Conservation (phyloP, 2,329 filamentous ascomycete genomes). For the Colletotrichum sp. region DNA sequence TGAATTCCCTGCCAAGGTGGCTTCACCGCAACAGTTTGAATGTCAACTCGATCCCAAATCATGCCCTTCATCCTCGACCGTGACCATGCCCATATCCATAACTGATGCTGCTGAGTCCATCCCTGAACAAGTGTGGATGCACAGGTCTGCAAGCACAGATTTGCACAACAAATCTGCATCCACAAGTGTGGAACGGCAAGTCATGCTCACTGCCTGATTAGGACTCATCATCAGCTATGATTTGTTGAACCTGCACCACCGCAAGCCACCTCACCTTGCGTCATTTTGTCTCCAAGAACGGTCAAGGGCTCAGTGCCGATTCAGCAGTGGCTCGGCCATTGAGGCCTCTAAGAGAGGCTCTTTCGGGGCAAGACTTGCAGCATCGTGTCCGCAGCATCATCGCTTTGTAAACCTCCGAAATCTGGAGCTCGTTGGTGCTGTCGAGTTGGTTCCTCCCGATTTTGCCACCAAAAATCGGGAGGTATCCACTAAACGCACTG, state of each 20-base stretch:
- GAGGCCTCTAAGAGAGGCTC: too few relatives aligned
- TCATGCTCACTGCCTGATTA: background rate
- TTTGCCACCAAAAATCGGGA: too few relatives aligned
- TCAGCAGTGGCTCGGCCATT: background rate
- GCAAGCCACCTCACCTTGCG: background rate
- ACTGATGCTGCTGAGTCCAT: background rate
- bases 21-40: background rate
- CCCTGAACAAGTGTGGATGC: background rate
- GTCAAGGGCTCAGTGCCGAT: background rate
- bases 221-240: background rate
- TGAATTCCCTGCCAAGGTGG: background rate
- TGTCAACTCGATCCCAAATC: background rate
- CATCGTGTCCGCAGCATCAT: background rate
- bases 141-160: background rate
- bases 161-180: background rate
- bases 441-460: too few relatives aligned
- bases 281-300: background rate
- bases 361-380: background rate
- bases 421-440: too few relatives aligned
- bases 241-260: background rate
- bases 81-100: too few relatives aligned
- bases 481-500: too few relatives aligned
- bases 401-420: background rate
- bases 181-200: background rate
- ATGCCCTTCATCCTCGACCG: too few relatives aligned